Conservation (phyloP, 768 basidiomycete genomes). For the Leucocoprinus leucothites region DNA sequence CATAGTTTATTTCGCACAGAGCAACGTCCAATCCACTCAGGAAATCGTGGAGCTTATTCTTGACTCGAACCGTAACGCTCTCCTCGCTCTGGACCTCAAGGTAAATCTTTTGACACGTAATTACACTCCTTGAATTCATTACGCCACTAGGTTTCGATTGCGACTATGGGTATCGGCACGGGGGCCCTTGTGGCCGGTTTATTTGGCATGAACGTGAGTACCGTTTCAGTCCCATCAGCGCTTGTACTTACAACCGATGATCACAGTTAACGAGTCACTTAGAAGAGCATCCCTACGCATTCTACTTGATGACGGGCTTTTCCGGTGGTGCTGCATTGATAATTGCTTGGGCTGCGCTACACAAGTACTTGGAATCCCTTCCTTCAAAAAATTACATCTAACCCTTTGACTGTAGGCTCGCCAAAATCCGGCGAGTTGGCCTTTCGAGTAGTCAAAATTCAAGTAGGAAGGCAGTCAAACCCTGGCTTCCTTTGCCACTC, state of each 20-base stretch:
- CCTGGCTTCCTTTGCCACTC: slow-evolving; percentile 49
- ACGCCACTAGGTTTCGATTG: slow-evolving; percentile 76
- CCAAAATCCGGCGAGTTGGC: slow-evolving; percentile 46
- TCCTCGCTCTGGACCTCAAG: slow-evolving; percentile 89
- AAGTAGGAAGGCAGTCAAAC: slow-evolving; percentile 22
- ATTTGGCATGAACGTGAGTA: slow-evolving; percentile 94
- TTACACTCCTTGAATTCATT: slow-evolving; percentile 2
- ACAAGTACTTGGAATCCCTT: slow-evolving; percentile 43
- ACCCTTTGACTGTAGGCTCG: slow-evolving; percentile 27
- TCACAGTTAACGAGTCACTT: slow-evolving; percentile 68
- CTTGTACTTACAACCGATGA: slow-evolving; percentile 13
- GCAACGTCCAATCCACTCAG: slow-evolving; percentile 94
- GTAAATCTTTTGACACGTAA: slow-evolving; percentile 31
- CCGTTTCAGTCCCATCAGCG: slow-evolving; percentile 7
- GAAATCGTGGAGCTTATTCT: slow-evolving; percentile 97
- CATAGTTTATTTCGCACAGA: slow-evolving; percentile 36
- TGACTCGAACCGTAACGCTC: slow-evolving; percentile 91
- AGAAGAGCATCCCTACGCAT: slow-evolving; percentile 73
- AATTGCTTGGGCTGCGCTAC: slow-evolving; percentile 64
- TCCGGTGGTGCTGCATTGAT: slow-evolving; percentile 57
- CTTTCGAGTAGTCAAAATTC: slow-evolving; percentile 32
- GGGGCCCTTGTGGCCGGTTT: slow-evolving; percentile 89
- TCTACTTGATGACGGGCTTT: slow-evolving; percentile 58
- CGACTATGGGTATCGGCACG: slow-evolving; percentile 87
- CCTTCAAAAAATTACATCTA: slow-evolving; percentile 9